phyloP scores from a whole-genome alignment of 306 rosid genomes.

The Ormosia emarginata region DNA sequence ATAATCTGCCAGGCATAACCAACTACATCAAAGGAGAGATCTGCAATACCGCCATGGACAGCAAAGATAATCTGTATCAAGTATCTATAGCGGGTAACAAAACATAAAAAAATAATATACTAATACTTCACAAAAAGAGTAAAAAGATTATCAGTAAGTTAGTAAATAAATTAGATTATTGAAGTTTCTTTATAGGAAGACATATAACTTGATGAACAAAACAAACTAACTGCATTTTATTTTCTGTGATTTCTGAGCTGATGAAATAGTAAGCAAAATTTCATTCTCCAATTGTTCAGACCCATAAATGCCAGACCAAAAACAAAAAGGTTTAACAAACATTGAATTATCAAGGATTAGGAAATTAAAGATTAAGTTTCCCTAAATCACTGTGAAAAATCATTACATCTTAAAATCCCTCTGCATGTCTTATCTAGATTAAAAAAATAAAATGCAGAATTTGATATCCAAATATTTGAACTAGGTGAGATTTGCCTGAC shows the following conservation, averaged over 20 bases:
- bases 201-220: background rate
- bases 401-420: background rate
- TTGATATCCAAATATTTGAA: background rate
- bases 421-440: background rate
- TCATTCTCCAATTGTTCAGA: background rate
- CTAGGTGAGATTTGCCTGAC: background rate
- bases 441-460: background rate
- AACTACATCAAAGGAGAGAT: conserved; percentile 64
- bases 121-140: background rate
- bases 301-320: background rate
- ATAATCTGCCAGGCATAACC: conserved; percentile 86
- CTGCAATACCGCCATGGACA: conserved; percentile 69
- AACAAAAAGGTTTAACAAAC: background rate
- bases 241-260: background rate
- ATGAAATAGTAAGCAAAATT: background rate
- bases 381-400: background rate
- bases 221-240: too few relatives aligned
- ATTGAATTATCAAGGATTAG: background rate
- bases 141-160: background rate
- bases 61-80: conserved; percentile 78
- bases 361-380: background rate
- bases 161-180: background rate
- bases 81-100: background rate
- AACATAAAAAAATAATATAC: conserved; percentile 10
- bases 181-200: background rate